These are phyloP conservation scores for Dendrobium huoshanense DNA, from an alignment of 106 monocot species.

Conservation along the genomic window DNA sequence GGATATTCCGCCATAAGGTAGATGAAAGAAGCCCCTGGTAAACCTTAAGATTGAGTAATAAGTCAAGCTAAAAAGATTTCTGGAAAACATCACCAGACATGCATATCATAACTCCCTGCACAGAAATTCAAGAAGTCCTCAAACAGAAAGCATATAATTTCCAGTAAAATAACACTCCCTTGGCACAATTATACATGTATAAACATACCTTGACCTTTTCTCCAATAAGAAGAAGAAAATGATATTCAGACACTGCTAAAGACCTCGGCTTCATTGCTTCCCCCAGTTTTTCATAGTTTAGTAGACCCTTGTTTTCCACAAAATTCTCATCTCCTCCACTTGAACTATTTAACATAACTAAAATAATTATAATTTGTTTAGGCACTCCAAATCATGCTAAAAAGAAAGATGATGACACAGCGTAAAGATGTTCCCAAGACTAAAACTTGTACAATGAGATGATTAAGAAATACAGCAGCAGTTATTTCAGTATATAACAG, in stretches of 20 bases:
- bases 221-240: slow-evolving; percentile 84
- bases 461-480: not conserved
- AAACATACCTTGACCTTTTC: slow-evolving; percentile 82
- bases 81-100: too few species aligned
- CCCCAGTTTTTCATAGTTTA: slow-evolving; percentile 72
- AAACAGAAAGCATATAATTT: not conserved
- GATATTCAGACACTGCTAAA: slow-evolving; percentile 88
- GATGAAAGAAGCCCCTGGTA: too few species aligned
- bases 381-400: not conserved
- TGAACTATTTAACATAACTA: slow-evolving; percentile 42
- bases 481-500: not conserved
- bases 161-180: not conserved
- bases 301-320: slow-evolving; percentile 93
- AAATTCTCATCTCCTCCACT: slow-evolving; percentile 91
- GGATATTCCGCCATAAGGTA: too few species aligned
- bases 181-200: not conserved
- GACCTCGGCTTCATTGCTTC: slow-evolving; percentile 63
- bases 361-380: not conserved
- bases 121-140: not conserved
- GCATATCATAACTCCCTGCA: too few species aligned
- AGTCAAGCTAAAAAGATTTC: too few species aligned
- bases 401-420: not conserved
- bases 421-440: not conserved
- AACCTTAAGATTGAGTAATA: too few species aligned
- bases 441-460: not conserved